A percentile compares a stretch with the other conserved stretches of the same genome.
These are phyloP conservation scores for Magnolia sinica DNA, from an alignment of 164 flowering plant genomes.

Conservation along the genomic window DNA sequence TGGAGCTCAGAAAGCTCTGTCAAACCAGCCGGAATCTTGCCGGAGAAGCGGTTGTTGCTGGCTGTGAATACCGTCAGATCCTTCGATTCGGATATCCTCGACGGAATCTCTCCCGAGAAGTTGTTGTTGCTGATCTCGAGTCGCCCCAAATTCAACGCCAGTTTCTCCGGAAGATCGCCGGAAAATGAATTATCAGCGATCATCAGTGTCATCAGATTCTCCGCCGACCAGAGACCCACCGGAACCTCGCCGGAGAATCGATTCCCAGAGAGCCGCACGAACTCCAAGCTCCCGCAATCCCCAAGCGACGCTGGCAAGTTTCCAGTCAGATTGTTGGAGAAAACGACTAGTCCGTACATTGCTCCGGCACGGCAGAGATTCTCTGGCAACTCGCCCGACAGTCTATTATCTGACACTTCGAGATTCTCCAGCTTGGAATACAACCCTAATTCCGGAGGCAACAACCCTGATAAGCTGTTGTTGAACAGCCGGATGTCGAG, in stretches of 20 bases:
- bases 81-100: conserved; percentile 24
- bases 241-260: conserved; percentile 55
- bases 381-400: conserved; percentile 48
- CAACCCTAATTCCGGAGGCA: conserved; percentile 49
- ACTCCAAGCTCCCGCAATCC: conserved; percentile 38
- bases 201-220: conserved; percentile 27
- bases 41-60: conserved; percentile 51
- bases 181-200: conserved; percentile 46
- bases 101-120: conserved; percentile 54
- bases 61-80: conserved; percentile 45
- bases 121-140: conserved; percentile 52
- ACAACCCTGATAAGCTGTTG: conserved; percentile 37
- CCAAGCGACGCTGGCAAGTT: conserved; percentile 54
- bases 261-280: conserved; percentile 40
- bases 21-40: conserved; percentile 41
- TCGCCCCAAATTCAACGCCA: conserved; percentile 40
- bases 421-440: conserved; percentile 30
- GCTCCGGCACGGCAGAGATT: conserved; percentile 31
- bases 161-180: conserved; percentile 40
- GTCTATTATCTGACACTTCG: conserved; percentile 32
- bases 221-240: conserved; percentile 37
- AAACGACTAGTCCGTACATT: conserved; percentile 38
- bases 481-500: conserved; percentile 26
- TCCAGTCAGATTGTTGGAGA: conserved; percentile 52
- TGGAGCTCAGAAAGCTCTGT: conserved; percentile 37